Conservation (phyloP, 768 basidiomycete species). For the Boletus tomentosulus region DNA sequence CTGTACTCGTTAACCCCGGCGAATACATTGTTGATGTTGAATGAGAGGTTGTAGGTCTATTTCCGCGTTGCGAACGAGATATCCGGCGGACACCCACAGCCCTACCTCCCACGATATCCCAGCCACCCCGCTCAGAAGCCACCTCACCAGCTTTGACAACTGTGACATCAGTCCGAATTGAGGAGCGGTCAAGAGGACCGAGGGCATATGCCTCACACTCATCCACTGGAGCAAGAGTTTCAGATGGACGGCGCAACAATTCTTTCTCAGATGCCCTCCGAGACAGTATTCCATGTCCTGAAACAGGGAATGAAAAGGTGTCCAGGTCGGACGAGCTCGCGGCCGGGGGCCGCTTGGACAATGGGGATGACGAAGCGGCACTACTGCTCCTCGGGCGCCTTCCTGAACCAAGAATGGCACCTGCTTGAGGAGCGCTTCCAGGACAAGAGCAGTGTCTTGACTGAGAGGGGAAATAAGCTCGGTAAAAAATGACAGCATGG, state of each 20-base stretch:
- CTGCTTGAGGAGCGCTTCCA: slow-evolving; percentile 41
- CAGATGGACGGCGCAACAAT: slow-evolving; percentile 44
- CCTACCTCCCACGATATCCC: slow-evolving; percentile 58
- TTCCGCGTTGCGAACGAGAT: slow-evolving; percentile 40
- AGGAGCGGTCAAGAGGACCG: slow-evolving; percentile 35
- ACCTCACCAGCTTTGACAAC: slow-evolving; percentile 52
- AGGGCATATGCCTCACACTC: slow-evolving; percentile 30
- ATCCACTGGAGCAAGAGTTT: slow-evolving; percentile 37
- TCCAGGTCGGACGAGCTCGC: slow-evolving; percentile 38
- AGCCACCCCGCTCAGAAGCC: slow-evolving; percentile 70
- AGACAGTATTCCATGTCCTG: slow-evolving; percentile 74
- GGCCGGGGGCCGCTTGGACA: slow-evolving; percentile 47
- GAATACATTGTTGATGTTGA: slow-evolving; percentile 11
- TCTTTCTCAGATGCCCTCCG: slow-evolving; percentile 72
- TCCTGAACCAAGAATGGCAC: slow-evolving; percentile 44
- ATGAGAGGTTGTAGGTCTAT: slow-evolving; percentile 20
- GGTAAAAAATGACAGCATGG: slow-evolving; percentile 60
- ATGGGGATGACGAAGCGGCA: slow-evolving; percentile 42
- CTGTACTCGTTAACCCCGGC: slow-evolving; percentile 54
- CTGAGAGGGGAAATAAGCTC: slow-evolving; percentile 53
- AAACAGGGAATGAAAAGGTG: slow-evolving; percentile 66
- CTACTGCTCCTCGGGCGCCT: slow-evolving; percentile 65
- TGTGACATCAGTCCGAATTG: slow-evolving; percentile 45
- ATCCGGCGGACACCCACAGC: slow-evolving; percentile 70
- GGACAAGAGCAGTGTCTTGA: slow-evolving; percentile 67